Evolutionary conservation across 805 yeast species (phyloP), one percentile per base, ranked within the genome.

Genomic region (Lipomyces kockii): DNA sequence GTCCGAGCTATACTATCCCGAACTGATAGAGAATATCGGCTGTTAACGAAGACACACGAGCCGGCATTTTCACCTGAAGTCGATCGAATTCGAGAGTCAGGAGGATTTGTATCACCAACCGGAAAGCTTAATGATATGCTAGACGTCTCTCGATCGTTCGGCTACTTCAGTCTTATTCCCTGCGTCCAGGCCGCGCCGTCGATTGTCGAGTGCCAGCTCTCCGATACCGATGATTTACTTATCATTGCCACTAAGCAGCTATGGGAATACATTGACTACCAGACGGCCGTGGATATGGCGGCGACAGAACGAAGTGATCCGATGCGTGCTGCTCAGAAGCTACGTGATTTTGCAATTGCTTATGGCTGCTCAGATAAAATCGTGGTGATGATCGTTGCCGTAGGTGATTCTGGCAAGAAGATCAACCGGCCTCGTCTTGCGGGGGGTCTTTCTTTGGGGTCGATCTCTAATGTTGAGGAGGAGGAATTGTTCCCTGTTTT

Each of bases 291-390:
- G 46, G 99, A 95, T 78, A 87, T 95, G 65, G 88, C 93, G 14
- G 84, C 97, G 68, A 91, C 89, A 69, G 91, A 89, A 74, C 87
- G 86, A 73, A 87, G 87, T 22, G 91, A 91, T 72, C 97, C 98
- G 1, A 89, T 91, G 87, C 77, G 87, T 32, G 98, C 98, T 0
- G 98, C 99, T 0, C 96, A 92, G 73, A 92, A 90, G 75, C 82
- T 95, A 72, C 86, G 98, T 75, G 99, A 95, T 78, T 92, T 89
- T 80, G 98, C 98, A 0, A 86, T 94, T 68, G 89, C 97, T 1
- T 95, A 92, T 77, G 98, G 98, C 27, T 89, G 94, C 53, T 80
- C 84, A 2, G 92, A 90, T 58, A 91, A 91, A 73, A 83, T 90
- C 12, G 86, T 93, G 17, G 95, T 92, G 4, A 86, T 91, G 77